These are phyloP conservation scores for Ascobolus immersus DNA, from an alignment of 495 filamentous ascomycete species.

Conservation along the genomic window DNA sequence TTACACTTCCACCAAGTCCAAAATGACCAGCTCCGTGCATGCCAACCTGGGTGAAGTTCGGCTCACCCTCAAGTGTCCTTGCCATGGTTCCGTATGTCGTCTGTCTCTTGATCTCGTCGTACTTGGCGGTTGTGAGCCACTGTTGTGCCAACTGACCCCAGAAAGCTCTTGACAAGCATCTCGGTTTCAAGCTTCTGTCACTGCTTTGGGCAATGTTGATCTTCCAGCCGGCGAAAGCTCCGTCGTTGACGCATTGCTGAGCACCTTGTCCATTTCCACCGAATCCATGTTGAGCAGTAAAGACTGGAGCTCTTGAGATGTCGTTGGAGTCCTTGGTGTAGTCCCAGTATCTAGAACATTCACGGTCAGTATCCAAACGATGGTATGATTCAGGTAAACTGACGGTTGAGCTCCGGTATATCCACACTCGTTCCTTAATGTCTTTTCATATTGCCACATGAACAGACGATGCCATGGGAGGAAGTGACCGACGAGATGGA, in stretches of 20 bases:
- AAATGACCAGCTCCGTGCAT: slow-evolving; percentile 44
- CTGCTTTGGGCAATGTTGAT: too few relatives aligned
- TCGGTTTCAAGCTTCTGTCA: too few relatives aligned
- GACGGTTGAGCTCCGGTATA: slow-evolving; percentile 20
- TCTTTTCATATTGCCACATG: slow-evolving; percentile 31
- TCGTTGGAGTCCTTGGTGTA: slow-evolving; percentile 7
- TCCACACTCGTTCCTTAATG: slow-evolving; percentile 44
- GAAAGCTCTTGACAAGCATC: too few relatives aligned
- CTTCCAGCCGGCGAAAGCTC: too few relatives aligned
- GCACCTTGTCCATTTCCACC: slow-evolving; percentile 22
- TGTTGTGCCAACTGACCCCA: too few relatives aligned
- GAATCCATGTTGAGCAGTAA: slow-evolving; percentile 19
- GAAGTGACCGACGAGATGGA: slow-evolving; percentile 30
- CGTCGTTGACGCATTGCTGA: too few relatives aligned
- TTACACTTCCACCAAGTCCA: slow-evolving; percentile 30
- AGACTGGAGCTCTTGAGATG: slow-evolving; percentile 17
- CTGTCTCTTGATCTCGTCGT: too few relatives aligned
- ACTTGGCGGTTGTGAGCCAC: too few relatives aligned
- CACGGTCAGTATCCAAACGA: too few relatives aligned
- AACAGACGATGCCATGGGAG: slow-evolving; percentile 18
- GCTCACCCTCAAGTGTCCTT: slow-evolving; percentile 21
- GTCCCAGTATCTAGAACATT: slow-evolving; percentile 19
- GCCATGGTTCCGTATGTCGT: slow-evolving; percentile 7
- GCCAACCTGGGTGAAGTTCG: slow-evolving; percentile 26
- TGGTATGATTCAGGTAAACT: too few relatives aligned